phyloP scores from a whole-genome alignment of 106 monocot species.

The Hemerocallis citrina region DNA sequence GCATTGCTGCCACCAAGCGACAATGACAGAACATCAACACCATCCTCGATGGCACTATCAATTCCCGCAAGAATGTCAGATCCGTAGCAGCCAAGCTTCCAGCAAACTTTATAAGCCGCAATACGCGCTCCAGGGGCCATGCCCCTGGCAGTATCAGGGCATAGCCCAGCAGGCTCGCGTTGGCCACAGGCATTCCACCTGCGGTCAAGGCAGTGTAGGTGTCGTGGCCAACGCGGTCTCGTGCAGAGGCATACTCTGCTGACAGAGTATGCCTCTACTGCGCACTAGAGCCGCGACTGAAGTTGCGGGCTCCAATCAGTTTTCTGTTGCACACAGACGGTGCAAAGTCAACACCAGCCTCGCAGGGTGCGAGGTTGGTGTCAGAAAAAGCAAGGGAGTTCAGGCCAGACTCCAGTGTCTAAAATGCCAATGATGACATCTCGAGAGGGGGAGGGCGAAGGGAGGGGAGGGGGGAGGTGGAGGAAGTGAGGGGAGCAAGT shows the following conservation, averaged over 20 bases:
- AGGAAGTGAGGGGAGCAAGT: slow-evolving; percentile 23
- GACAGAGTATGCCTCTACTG: not conserved
- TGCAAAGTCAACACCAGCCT: slow-evolving; percentile 28
- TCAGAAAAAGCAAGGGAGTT: slow-evolving; percentile 29
- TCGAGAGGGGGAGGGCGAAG: not conserved
- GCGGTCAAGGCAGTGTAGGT: slow-evolving; percentile 23
- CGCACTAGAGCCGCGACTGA: slow-evolving; percentile 32
- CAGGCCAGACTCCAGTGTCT: slow-evolving; percentile 55
- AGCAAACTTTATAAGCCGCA: slow-evolving; percentile 33
- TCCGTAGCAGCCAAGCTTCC: slow-evolving; percentile 32
- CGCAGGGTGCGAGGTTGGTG: slow-evolving; percentile 25
- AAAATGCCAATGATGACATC: slow-evolving; percentile 41
- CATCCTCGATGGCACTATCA: slow-evolving; percentile 40
- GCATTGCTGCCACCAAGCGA: slow-evolving; percentile 18
- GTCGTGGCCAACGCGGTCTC: slow-evolving; percentile 17
- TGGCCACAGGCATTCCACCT: slow-evolving; percentile 1
- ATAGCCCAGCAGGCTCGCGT: slow-evolving; percentile 9
- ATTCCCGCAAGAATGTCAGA: slow-evolving; percentile 29
- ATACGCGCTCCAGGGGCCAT: slow-evolving; percentile 15
- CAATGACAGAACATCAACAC: slow-evolving; percentile 33
- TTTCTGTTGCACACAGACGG: slow-evolving; percentile 38
- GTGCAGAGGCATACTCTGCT: no score
- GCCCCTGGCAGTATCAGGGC: slow-evolving; percentile 13
- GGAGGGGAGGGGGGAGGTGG: not conserved
- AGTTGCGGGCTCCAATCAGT: slow-evolving; percentile 46